Conservation (phyloP, 2,329 filamentous ascomycete species). For the Emergomyces pasteurianus region DNA sequence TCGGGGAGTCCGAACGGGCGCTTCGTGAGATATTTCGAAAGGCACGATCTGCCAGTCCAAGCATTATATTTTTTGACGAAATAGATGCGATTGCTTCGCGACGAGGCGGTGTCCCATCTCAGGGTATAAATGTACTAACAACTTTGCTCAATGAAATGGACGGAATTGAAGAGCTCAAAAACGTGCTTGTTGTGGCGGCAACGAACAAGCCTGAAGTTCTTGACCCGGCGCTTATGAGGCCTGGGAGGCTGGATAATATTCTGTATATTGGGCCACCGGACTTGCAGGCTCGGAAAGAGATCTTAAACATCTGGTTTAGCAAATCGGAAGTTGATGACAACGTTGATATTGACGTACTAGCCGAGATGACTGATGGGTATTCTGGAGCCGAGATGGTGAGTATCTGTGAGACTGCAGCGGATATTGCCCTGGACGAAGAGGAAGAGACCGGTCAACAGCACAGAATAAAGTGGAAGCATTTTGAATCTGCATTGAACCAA, state of each 20-base stretch:
- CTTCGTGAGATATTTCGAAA: conserved; percentile 77
- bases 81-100: conserved; percentile 71
- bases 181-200: conserved; percentile 77
- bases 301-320: conserved; percentile 56
- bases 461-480: conserved; percentile 31
- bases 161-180: conserved; percentile 72
- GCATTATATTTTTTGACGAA: conserved; percentile 95
- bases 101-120: conserved; percentile 38
- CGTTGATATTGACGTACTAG: conserved; percentile 54
- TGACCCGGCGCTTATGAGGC: conserved; percentile 73
- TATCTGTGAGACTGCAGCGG: conserved; percentile 42
- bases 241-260: conserved; percentile 72
- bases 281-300: conserved; percentile 58
- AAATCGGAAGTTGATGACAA: conserved; percentile 50
- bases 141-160: conserved; percentile 93
- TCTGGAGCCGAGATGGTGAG: conserved; percentile 73
- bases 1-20: conserved; percentile 82
- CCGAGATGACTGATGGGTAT: conserved; percentile 57
- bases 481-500: conserved; percentile 30
- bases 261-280: conserved; percentile 80
- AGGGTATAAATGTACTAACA: conserved; percentile 66
- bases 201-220: conserved; percentile 83
- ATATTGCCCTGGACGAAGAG: conserved; percentile 41
- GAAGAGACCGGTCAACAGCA: conserved; percentile 30
- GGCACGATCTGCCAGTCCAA: conserved; percentile 72